Evolutionary conservation across 176 grass and related monocot genomes (phyloP).

Genomic region (Eragrostis nindensis): DNA sequence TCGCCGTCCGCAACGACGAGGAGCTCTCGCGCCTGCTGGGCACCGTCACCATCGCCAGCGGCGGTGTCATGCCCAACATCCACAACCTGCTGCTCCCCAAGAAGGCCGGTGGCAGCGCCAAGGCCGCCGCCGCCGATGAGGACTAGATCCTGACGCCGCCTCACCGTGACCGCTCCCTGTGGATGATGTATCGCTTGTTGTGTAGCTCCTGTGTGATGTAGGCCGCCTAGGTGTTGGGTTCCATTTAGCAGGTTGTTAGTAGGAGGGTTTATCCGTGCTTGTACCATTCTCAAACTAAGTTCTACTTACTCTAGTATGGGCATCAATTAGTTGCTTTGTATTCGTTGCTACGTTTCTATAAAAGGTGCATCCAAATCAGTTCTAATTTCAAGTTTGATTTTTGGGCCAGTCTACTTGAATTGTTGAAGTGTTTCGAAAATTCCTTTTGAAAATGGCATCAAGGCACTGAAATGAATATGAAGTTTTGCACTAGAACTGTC

Average conservation of each 20-base stretch:
- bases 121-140: constrained; percentile 74
- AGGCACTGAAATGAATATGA: no score
- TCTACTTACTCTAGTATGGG: not conserved
- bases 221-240: not conserved
- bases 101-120: constrained; percentile 64
- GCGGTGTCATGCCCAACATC: constrained; percentile 99
- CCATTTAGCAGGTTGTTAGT: not conserved
- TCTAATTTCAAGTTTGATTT: not conserved
- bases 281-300: constrained; percentile 4
- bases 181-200: constrained; percentile 8
- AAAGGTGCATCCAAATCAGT: constrained; percentile 8
- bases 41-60: constrained; percentile 91
- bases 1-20: constrained; percentile 95
- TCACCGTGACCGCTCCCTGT: not conserved
- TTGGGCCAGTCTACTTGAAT: not conserved
- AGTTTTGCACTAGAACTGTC: no score
- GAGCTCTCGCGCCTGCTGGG: constrained; percentile 92
- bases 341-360: constrained; percentile 33
- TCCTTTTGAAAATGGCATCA: no score
- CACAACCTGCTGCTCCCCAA: constrained; percentile 98
- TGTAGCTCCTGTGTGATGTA: constrained; percentile 12
- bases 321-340: constrained; percentile 33
- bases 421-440: not conserved
- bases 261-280: not conserved
- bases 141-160: constrained; percentile 35